Conservation (phyloP, 805 yeast genomes). For the Yarrowia osloensis region DNA sequence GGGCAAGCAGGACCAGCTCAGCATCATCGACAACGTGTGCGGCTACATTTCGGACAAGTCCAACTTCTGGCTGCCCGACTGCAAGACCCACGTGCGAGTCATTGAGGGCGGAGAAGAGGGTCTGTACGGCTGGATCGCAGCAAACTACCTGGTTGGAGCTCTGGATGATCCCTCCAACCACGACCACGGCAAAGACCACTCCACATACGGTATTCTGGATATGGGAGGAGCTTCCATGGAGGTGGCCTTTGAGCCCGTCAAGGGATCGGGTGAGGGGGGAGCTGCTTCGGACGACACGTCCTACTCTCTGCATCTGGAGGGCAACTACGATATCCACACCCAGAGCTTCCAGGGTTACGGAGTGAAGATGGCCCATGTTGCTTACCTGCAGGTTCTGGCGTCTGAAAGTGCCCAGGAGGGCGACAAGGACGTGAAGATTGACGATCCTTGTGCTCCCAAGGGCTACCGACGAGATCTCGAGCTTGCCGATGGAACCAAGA, state of each 20-base stretch:
- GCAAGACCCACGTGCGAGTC: slow-evolving; percentile 73
- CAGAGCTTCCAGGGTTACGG: slow-evolving; percentile 99
- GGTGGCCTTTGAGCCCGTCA: slow-evolving; percentile 83
- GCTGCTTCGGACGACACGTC: slow-evolving; percentile 71
- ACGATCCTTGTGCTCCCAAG: slow-evolving; percentile 81
- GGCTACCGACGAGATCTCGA: slow-evolving; percentile 47
- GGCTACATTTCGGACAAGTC: slow-evolving; percentile 54
- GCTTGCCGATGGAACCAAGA: slow-evolving; percentile 33
- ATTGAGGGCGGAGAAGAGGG: slow-evolving; percentile 97
- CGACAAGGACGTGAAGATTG: slow-evolving; percentile 41
- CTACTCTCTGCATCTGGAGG: slow-evolving; percentile 56
- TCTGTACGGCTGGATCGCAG: slow-evolving; percentile 92
- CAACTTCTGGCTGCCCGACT: slow-evolving; percentile 56
- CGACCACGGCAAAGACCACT: slow-evolving; percentile 37
- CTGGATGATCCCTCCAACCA: slow-evolving; percentile 44
- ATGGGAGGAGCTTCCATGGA: slow-evolving; percentile 99
- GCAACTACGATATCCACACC: slow-evolving; percentile 79
- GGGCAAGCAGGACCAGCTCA: slow-evolving; percentile 53
- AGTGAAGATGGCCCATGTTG: slow-evolving; percentile 83
- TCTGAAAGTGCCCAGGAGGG: background rate
- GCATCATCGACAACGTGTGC: slow-evolving; percentile 65
- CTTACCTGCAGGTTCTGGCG: slow-evolving; percentile 49
- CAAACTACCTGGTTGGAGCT: slow-evolving; percentile 77
- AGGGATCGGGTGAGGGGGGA: slow-evolving; percentile 45
- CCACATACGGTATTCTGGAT: slow-evolving; percentile 89